Evolutionary conservation across 2,329 filamentous ascomycete species (phyloP), one percentile per base, ranked within the genome.

Genomic region (Neonectria hederae): DNA sequence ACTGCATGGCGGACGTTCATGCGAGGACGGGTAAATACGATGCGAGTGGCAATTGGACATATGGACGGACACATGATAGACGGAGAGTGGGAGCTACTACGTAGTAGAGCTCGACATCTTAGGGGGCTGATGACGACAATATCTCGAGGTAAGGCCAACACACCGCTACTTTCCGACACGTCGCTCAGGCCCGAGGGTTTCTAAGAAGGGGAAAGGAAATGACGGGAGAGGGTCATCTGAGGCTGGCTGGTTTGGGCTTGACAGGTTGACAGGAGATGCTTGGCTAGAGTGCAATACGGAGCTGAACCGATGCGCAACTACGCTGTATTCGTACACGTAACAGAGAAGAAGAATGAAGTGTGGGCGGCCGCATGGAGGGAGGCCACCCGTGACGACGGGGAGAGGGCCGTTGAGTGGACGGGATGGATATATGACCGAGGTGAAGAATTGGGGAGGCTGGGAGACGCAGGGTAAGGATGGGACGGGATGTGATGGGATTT

Each of bases 401-500:
- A 53, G 54, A 60, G 54, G 38, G 53, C 54, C 62, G 57, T 63
- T 67, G 63, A 70, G 59, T 69, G 65, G 60, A 65, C 65, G 62
- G 59, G 54, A 62, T 65, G 64, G 51, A 62, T 45, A 59, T 35
- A 24, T 48, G 26, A 45, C 17, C 45, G 40, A 59, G 62, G 10
- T 17, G 24, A 49, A 54, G 48, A 72, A 74, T 68, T 61, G 52
- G 59, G 69, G 70, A 69, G 72, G 72, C 49, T 74, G 72, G 72
- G 72, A 45, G 66, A 58, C 68, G 49, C 60, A 71, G 68, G 66
- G 68, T 69, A 70, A 38, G 42, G 24, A 64, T 59, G 57, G 46
- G 60, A 10, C 10, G 22, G 19, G 4, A 28, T 40, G 9, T 40
- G 38, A n/a, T n/a, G n/a, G n/a, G n/a, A n/a, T n/a, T 54, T 46